Percentiles rank a stretch among this genome's conserved stretches.
Evolutionary conservation across 345 rosid genomes (phyloP).

Genomic region (Camelina hispida): DNA sequence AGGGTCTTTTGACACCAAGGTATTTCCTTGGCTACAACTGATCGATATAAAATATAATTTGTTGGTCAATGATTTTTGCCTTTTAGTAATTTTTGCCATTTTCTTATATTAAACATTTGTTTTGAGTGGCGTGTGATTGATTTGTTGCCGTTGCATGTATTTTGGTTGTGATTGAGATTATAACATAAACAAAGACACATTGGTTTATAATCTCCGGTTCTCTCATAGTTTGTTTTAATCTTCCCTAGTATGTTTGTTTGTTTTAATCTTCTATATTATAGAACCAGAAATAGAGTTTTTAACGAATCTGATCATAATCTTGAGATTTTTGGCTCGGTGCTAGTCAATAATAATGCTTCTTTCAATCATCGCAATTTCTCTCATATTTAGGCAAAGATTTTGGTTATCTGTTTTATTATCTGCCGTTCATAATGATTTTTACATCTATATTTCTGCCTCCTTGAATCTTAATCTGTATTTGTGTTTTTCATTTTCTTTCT

Average conservation of each 20-base stretch:
- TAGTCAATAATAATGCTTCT: constrained; percentile 53
- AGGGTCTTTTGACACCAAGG: constrained; percentile 72
- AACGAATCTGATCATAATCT: not conserved
- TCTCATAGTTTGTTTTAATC: too few species aligned
- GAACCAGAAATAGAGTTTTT: not conserved
- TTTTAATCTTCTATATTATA: constrained; percentile 7
- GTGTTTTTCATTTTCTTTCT: not conserved
- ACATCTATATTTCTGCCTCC: too few species aligned
- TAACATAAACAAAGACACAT: too few species aligned
- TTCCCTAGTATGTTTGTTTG: too few species aligned
- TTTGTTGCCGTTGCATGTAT: too few species aligned
- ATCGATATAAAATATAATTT: too few species aligned
- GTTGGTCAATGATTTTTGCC: too few species aligned
- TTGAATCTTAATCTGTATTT: constrained; percentile 14
- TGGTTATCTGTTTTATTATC: constrained; percentile 5
- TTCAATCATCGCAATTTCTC: constrained; percentile 2
- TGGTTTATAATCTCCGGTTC: too few species aligned
- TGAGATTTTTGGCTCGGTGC: constrained; percentile 62
- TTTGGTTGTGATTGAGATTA: too few species aligned
- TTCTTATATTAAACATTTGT: too few species aligned
- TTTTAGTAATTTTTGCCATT: too few species aligned
- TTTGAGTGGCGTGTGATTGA: too few species aligned
- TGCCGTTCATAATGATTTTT: not conserved
- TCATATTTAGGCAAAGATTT: constrained; percentile 42
- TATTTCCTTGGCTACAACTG: constrained; percentile 19